These are phyloP conservation scores for Leucosporidium yakuticum DNA, from an alignment of 768 basidiomycete genomes.

Conservation along the genomic window DNA sequence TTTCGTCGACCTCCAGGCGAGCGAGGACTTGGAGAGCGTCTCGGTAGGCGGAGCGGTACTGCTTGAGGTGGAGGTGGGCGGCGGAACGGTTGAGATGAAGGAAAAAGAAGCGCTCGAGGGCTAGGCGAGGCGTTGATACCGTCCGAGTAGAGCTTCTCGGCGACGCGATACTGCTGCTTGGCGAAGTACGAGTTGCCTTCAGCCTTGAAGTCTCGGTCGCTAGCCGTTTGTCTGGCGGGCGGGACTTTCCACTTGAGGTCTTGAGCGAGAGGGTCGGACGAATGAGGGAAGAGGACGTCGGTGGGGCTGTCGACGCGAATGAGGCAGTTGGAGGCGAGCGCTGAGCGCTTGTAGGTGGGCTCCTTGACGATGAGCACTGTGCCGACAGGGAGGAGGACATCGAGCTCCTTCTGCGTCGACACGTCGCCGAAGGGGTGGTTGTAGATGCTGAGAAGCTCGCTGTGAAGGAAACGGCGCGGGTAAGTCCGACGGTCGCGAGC, in stretches of 20 bases:
- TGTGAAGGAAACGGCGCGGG: too few species aligned
- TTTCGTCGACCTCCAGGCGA: neutral
- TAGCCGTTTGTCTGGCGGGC: too few species aligned
- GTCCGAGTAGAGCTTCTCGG: constrained; percentile 37
- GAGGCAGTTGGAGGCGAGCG: constrained; percentile 14
- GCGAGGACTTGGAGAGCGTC: constrained; percentile 2
- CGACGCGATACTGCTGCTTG: constrained; percentile 37
- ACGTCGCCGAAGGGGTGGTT: too few species aligned
- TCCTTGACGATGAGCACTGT: constrained; percentile 42
- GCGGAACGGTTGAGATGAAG: constrained; percentile 22
- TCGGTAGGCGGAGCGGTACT: constrained; percentile 3
- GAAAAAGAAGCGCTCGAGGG: constrained; percentile 1
- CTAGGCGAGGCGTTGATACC: constrained; percentile 10
- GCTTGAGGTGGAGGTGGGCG: constrained; percentile 14
- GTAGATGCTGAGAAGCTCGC: too few species aligned
- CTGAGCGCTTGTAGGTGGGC: constrained; percentile 39
- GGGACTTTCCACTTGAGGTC: constrained; percentile 12
- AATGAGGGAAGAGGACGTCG: constrained; percentile 23
- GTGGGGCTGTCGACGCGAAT: constrained; percentile 43
- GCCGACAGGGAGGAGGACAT: constrained; percentile 41
- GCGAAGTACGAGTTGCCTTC: constrained; percentile 39
- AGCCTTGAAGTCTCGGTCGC: constrained; percentile 29
- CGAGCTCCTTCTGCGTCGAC: constrained; percentile 23
- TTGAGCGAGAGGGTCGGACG: constrained; percentile 13
- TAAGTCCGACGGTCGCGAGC: too few species aligned